Evolutionary conservation across 2,329 filamentous ascomycete genomes (phyloP).

Genomic region (Cercospora brassicicola): DNA sequence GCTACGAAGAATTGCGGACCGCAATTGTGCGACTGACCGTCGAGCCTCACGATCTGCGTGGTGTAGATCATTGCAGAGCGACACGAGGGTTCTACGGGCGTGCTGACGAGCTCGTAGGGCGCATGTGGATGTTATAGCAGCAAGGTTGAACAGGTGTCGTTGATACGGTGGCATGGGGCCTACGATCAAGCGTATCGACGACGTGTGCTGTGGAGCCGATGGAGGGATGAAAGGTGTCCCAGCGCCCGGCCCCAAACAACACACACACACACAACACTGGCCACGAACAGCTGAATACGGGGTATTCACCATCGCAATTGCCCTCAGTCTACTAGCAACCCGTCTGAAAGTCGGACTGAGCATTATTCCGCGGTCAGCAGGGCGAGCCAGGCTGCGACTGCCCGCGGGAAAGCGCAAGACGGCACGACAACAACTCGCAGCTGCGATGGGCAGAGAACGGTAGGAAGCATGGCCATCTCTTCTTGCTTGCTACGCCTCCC

Average conservation of each 20-base stretch:
- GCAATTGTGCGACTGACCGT: constrained; percentile 61
- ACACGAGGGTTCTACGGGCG: neutral
- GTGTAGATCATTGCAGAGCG: constrained; percentile 45
- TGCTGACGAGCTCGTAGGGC: neutral
- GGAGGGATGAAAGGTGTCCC: neutral
- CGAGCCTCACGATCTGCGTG: constrained; percentile 90
- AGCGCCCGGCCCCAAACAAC: neutral
- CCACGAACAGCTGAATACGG: neutral
- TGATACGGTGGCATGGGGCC: neutral
- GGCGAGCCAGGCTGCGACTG: neutral
- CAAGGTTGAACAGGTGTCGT: constrained; percentile 11
- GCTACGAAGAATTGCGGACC: constrained; percentile 11
- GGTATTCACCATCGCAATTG: neutral
- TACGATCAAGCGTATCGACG: neutral
- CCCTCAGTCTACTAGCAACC: neutral
- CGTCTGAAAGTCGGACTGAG: neutral
- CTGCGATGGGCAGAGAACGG: neutral
- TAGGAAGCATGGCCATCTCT: neutral
- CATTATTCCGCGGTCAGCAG: neutral
- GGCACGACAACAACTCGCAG: neutral
- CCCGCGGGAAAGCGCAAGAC: neutral
- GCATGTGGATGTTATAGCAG: neutral
- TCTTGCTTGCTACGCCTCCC: neutral
- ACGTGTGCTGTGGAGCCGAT: constrained; percentile 9
- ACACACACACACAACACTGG: neutral